Evolutionary conservation across 768 basidiomycete species (phyloP), one percentile per base, ranked within the genome.

Genomic region (Boletus insuetus): DNA sequence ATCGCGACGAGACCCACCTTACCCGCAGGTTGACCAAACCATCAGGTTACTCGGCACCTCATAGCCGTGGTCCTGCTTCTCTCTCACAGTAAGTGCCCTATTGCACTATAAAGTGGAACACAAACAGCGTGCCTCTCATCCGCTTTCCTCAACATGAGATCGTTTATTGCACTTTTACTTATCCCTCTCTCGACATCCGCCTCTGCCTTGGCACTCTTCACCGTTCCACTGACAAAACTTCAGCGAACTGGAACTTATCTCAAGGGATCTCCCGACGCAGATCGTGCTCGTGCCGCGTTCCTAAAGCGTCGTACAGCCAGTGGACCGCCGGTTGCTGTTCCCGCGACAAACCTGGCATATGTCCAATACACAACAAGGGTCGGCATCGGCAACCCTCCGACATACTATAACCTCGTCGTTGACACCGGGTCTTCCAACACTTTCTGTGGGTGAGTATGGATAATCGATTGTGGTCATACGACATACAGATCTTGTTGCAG

Each of bases 401-500:
- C 67, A 10, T 58, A 66, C 40, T 67, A 70, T 53, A 59, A 65
- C 41, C 61, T 71, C 12, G 39, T 71, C 6, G 49, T 71, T 13
- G 73, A 73, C 49, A 73, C 73, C 2, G 69, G 71, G 6, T 64
- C 64, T 20, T 67, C 72, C 16, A 72, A 69, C 50, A 73, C 65
- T 0, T 71, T 69, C 46, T 61, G 70, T 46, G 59, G 55, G 48
- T 53, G 17, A 22, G 56, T 48, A 3, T 41, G 45, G 16, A 41
- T 11, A 34, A 31, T 22, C 22, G 13, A 38, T 56, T n/a, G 29
- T 65, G 13, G 14, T 19, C 34, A 1, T 42, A 7, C 16, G 16
- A 35, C 31, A n/a, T 20, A 10, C 9, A 3, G 46, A 32, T 31
- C 11, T 41, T 31, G 24, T 40, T 45, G 10, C 35, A 67, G 72